Evolutionary conservation across 345 rosid genomes (phyloP).

Genomic region (Microcos paniculata): DNA sequence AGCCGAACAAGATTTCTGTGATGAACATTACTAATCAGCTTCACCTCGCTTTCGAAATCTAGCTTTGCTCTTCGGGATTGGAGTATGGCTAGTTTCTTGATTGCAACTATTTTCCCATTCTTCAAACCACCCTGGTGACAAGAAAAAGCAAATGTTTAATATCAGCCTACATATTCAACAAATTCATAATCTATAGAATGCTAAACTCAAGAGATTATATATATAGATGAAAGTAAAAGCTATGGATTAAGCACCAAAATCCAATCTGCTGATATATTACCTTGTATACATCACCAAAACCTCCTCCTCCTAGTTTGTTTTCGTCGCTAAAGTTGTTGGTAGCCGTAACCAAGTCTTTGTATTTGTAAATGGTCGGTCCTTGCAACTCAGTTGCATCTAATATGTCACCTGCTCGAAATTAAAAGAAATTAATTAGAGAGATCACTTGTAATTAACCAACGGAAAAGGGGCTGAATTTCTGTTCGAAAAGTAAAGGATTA

Average conservation of each 20-base stretch:
- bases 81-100: constrained; percentile 42
- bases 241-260: too few species aligned
- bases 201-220: too few species aligned
- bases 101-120: constrained; percentile 51
- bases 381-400: constrained; percentile 45
- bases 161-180: too few species aligned
- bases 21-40: constrained; percentile 53
- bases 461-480: too few species aligned
- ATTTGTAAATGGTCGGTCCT: constrained; percentile 39
- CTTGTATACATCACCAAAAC: constrained; percentile 58
- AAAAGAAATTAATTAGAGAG: background rate
- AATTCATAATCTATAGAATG: too few species aligned
- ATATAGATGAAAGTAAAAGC: too few species aligned
- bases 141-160: background rate
- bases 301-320: constrained; percentile 52
- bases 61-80: constrained; percentile 26
- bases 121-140: constrained; percentile 36
- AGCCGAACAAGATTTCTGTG: constrained; percentile 49
- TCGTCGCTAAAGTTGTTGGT: constrained; percentile 40
- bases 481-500: too few species aligned
- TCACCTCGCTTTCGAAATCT: constrained; percentile 47
- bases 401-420: constrained; percentile 27
- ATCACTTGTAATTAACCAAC: too few species aligned
- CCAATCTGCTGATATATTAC: constrained; percentile 5
- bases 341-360: constrained; percentile 41